Evolutionary conservation across 176 grass and related monocot species (phyloP).

Genomic region (Eragrostis curvula): DNA sequence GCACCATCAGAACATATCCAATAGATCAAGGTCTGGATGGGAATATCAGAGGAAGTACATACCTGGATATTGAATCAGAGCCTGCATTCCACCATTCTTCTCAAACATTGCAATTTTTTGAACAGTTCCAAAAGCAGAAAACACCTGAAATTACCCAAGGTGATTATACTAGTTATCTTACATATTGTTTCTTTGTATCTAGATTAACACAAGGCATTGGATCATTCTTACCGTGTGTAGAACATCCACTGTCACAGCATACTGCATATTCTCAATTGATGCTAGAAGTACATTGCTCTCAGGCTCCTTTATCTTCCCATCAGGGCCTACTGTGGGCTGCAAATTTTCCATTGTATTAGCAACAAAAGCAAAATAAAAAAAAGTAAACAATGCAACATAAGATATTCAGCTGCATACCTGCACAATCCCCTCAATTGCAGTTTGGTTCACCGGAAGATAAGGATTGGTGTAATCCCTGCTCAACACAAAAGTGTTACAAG

Average conservation of each 20-base stretch:
- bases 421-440: conserved; percentile 80
- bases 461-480: conserved; percentile 98
- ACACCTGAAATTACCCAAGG: conserved; percentile 70
- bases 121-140: conserved; percentile 89
- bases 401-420: conserved; percentile 57
- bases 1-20: conserved; percentile 13
- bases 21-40: conserved; percentile 1
- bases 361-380: background rate
- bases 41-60: conserved; percentile 25
- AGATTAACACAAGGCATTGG: background rate
- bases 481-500: conserved; percentile 30
- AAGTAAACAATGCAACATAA: background rate
- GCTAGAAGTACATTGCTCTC: conserved; percentile 93
- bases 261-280: conserved; percentile 96
- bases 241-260: conserved; percentile 93
- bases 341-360: conserved; percentile 36
- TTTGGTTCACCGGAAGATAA: conserved; percentile 96
- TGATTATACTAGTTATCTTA: conserved; percentile 28
- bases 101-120: conserved; percentile 99
- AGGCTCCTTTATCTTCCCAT: conserved; percentile 78
- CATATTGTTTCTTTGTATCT: background rate
- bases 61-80: conserved; percentile 95
- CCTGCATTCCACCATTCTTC: conserved; percentile 94
- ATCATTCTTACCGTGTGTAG: conserved; percentile 84
- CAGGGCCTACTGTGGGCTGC: conserved; percentile 76